A percentile compares a stretch with the other conserved stretches of the same genome.
These are phyloP conservation scores for Discostella stelligera DNA, from an alignment of 352 stramenopile species.

Conservation along the genomic window DNA sequence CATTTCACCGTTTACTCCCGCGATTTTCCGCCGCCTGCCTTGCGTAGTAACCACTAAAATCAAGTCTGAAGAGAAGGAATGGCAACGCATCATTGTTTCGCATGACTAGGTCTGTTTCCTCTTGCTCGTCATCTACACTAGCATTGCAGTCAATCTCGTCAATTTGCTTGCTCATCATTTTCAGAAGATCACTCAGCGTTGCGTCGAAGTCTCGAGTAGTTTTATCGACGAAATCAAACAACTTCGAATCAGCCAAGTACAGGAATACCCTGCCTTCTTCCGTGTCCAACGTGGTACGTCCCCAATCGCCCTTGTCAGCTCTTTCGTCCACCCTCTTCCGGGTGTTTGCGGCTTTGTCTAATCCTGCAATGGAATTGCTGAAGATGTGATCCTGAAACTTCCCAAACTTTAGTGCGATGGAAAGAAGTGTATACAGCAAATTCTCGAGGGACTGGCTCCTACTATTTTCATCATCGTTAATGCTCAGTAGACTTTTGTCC, in stretches of 20 bases:
- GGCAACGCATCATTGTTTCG: conserved; percentile 66
- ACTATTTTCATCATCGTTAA: conserved; percentile 21
- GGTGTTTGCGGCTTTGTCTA: conserved; percentile 51
- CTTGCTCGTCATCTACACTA: conserved; percentile 18
- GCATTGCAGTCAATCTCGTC: conserved; percentile 41
- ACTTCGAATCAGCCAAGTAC: conserved; percentile 37
- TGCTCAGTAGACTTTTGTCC: conserved; percentile 59
- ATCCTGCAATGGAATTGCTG: conserved; percentile 50
- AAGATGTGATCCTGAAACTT: conserved; percentile 76
- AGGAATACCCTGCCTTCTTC: conserved; percentile 43
- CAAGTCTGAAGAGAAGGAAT: conserved; percentile 77
- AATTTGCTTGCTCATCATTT: conserved; percentile 52
- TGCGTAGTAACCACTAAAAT: conserved; percentile 79
- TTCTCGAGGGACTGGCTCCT: conserved; percentile 36
- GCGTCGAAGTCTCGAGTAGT: conserved; percentile 54
- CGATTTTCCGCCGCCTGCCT: conserved; percentile 9
- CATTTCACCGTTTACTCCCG: not conserved
- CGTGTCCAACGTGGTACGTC: conserved; percentile 31
- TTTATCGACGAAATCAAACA: conserved; percentile 43
- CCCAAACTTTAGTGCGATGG: conserved; percentile 68
- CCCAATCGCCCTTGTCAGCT: conserved; percentile 35
- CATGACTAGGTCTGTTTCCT: conserved; percentile 16
- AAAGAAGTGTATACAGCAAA: conserved; percentile 52
- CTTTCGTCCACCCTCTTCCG: conserved; percentile 27
- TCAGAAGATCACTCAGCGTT: conserved; percentile 54